Evolutionary conservation across 345 rosid genomes (phyloP).

Genomic region (Pugionium dolabratum): DNA sequence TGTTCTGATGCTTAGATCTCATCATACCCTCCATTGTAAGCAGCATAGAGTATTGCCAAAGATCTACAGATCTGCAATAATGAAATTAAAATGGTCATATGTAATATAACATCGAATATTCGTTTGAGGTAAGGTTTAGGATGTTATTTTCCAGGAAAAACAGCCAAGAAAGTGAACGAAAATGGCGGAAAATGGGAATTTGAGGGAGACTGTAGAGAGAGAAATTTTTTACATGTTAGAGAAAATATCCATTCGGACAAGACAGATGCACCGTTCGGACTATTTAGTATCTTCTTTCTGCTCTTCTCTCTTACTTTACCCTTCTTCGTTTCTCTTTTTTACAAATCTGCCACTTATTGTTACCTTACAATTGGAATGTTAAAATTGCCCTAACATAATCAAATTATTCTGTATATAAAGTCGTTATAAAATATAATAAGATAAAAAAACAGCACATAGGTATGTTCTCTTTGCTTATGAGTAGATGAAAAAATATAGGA

Average conservation of each 20-base stretch:
- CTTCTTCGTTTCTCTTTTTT: conserved; percentile 16
- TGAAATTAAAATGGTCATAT: neutral
- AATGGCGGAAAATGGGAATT: conserved; percentile 25
- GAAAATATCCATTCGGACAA: conserved; percentile 41
- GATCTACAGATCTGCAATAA: conserved; percentile 37
- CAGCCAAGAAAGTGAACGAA: conserved; percentile 35
- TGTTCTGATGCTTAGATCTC: conserved; percentile 34
- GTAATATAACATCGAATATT: neutral
- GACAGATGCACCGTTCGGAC: conserved; percentile 34
- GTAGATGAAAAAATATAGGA: no score
- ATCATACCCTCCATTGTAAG: neutral
- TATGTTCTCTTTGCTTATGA: no score
- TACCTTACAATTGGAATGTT: neutral
- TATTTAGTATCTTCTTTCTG: conserved; percentile 19
- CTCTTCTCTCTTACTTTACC: conserved; percentile 24
- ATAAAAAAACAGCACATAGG: neutral
- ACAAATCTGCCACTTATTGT: conserved; percentile 19
- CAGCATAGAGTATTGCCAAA: conserved; percentile 3
- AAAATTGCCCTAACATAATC: neutral
- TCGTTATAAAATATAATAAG: neutral
- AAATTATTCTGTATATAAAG: no score
- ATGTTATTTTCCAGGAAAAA: conserved; percentile 9
- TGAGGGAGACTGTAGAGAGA: conserved; percentile 17
- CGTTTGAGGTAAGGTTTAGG: conserved; percentile 6
- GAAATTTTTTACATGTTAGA: conserved; percentile 33